Conservation (phyloP, 2,329 filamentous ascomycete species). For the Penicillium sp. region DNA sequence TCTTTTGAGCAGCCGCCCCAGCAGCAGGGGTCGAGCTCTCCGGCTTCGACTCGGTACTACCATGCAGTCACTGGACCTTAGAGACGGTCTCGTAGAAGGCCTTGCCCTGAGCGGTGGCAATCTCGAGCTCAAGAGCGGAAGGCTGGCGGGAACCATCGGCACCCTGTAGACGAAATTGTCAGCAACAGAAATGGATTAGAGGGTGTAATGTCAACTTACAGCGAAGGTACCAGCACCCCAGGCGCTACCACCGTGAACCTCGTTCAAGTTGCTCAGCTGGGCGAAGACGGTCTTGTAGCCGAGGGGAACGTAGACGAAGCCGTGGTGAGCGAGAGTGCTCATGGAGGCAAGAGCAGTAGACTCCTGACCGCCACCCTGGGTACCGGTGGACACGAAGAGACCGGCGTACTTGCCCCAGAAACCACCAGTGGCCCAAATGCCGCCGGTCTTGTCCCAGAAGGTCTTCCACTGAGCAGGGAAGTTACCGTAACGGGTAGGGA, state of each 20-base stretch:
- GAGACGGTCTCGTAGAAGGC: slow-evolving; percentile 73
- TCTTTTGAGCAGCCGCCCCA: slow-evolving; percentile 26
- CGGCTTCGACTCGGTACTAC: slow-evolving; percentile 39
- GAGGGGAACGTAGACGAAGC: slow-evolving; percentile 92
- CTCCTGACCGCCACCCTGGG: slow-evolving; percentile 87
- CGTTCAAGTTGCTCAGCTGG: slow-evolving; percentile 66
- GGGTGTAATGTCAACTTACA: slow-evolving; percentile 41
- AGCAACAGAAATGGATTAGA: not conserved
- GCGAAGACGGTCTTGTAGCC: slow-evolving; percentile 81
- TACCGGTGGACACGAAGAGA: slow-evolving; percentile 84
- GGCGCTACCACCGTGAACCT: slow-evolving; percentile 80
- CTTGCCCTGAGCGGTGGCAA: slow-evolving; percentile 82
- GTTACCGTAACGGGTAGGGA: slow-evolving; percentile 95
- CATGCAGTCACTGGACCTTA: slow-evolving; percentile 82
- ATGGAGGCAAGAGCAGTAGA: slow-evolving; percentile 75
- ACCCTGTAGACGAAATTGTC: slow-evolving; percentile 37
- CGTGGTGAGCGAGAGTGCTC: slow-evolving; percentile 88
- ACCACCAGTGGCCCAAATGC: slow-evolving; percentile 74
- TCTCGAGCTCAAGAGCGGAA: slow-evolving; percentile 66
- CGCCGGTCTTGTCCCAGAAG: slow-evolving; percentile 81
- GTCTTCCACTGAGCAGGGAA: slow-evolving; percentile 93
- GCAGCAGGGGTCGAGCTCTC: slow-evolving; percentile 29
- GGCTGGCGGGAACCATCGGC: slow-evolving; percentile 84
- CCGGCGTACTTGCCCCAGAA: slow-evolving; percentile 88
- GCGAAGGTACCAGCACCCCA: slow-evolving; percentile 96